Percentiles rank a stretch among this genome's conserved stretches.
Conservation (phyloP, 257 asterid genomes). For the Asclepias syriaca region DNA sequence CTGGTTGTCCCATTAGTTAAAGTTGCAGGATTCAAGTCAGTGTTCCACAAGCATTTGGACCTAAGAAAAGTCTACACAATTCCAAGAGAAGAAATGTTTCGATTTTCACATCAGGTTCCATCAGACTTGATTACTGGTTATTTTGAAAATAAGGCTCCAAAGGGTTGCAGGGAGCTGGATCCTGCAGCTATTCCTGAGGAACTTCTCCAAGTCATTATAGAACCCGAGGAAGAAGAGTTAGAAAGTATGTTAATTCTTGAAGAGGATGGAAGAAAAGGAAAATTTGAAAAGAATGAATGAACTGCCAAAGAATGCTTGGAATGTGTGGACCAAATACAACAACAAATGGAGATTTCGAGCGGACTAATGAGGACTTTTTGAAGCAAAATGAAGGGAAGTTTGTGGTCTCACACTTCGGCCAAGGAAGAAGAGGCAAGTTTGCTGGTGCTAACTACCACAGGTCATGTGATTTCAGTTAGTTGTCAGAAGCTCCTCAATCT, state of each 20-base stretch:
- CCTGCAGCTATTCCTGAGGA: slow-evolving; percentile 75
- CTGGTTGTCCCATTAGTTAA: slow-evolving; percentile 49
- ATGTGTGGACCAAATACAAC: slow-evolving; percentile 9
- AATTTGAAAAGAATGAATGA: slow-evolving; percentile 15
- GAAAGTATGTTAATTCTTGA: not conserved
- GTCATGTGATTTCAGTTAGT: not conserved
- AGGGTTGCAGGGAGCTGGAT: slow-evolving; percentile 57
- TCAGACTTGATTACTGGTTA: slow-evolving; percentile 37
- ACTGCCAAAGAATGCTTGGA: slow-evolving; percentile 7
- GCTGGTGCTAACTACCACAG: slow-evolving; percentile 6
- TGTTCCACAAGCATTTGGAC: slow-evolving; percentile 39
- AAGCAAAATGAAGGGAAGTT: slow-evolving; percentile 27
- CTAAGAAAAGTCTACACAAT: slow-evolving; percentile 24
- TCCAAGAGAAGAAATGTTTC: slow-evolving; percentile 55
- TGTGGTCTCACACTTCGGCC: not conserved
- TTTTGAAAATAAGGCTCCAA: slow-evolving; percentile 35
- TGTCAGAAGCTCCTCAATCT: not conserved
- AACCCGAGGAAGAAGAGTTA: slow-evolving; percentile 26
- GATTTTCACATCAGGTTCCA: slow-evolving; percentile 77
- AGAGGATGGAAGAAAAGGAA: slow-evolving; percentile 5
- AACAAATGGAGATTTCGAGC: slow-evolving; percentile 14
- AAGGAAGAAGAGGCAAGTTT: slow-evolving; percentile 13
- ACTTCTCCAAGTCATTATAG: slow-evolving; percentile 44
- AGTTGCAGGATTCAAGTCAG: slow-evolving; percentile 59
- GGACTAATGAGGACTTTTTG: slow-evolving; percentile 24